phyloP scores from a whole-genome alignment of 495 filamentous ascomycete species.

The Hypoxylon subgilvum region DNA sequence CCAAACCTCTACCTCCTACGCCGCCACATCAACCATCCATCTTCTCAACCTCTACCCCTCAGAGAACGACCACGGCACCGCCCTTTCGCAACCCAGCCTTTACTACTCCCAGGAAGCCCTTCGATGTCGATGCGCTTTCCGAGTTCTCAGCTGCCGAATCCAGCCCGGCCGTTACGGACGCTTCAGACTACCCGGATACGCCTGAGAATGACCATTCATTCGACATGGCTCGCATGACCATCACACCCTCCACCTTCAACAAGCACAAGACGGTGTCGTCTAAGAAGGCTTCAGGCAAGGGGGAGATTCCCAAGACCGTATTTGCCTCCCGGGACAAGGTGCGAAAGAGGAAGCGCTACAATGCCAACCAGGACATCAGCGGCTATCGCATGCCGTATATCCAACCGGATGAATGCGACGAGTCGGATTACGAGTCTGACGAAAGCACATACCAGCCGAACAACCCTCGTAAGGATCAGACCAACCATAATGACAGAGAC shows the following conservation, averaged over 20 bases:
- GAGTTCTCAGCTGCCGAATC: constrained; percentile 78
- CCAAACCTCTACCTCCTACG: constrained; percentile 45
- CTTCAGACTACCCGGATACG: constrained; percentile 65
- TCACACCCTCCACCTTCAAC: constrained; percentile 47
- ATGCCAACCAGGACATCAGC: constrained; percentile 51
- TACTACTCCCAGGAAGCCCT: constrained; percentile 76
- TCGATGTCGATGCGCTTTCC: constrained; percentile 68
- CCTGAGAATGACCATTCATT: constrained; percentile 50
- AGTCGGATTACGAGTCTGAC: constrained; percentile 63
- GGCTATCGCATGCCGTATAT: constrained; percentile 46
- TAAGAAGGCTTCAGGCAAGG: constrained; percentile 53
- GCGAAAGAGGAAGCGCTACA: constrained; percentile 54
- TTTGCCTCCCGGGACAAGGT: constrained; percentile 46
- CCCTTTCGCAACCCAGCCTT: constrained; percentile 74
- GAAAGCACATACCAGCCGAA: constrained; percentile 43
- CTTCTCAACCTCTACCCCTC: constrained; percentile 46
- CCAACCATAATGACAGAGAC: constrained; percentile 39
- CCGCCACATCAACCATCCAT: constrained; percentile 38
- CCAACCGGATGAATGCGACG: constrained; percentile 58
- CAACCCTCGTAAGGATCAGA: constrained; percentile 41
- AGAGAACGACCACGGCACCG: constrained; percentile 46
- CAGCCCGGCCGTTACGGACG: constrained; percentile 70
- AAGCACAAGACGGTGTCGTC: constrained; percentile 47
- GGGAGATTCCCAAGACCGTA: constrained; percentile 46
- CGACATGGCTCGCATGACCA: constrained; percentile 45